Evolutionary conservation across 2,329 filamentous ascomycete species (phyloP), one percentile per base, ranked within the genome.

Genomic region (Pestalotiopsis sp.): DNA sequence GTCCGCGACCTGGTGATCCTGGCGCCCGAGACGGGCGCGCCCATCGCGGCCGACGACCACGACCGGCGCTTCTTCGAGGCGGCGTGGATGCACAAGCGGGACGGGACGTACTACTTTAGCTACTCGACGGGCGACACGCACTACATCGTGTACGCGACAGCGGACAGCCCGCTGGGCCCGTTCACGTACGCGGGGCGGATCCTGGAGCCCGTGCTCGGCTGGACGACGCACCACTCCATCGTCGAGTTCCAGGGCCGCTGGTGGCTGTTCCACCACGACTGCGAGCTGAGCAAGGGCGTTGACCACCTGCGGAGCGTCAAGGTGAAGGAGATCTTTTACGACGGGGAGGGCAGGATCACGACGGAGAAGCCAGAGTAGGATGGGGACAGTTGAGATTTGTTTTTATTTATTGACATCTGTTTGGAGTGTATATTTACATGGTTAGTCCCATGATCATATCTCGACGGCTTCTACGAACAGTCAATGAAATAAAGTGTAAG

Each of bases 171-270:
- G 0, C 80, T 88, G 12, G 92, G 92, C 0, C 92, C 92, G 0
- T 94, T 94, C 74, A 92, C 88, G 1, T 94, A 93, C 71, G 86
- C 84, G 0, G 92, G 92, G 0, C 82, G 88, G 61, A 91, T 95
- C 67, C 78, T 95, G 63, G 91, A 94, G 82, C 92, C 92, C 0
- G 92, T 95, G 4, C 79, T 92, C 31, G 92, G 92, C 1, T 95
- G 92, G 92, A 94, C 92, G 58, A 95, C 92, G 67, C 92, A 94
- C 80, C 92, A 94, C 78, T 92, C 90, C 3, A 91, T 95, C 72
- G 91, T 91, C 11, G 91, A 94, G 82, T 93, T 92, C 75, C n/a
- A 88, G 79, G 90, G 87, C 3, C 87, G 85, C 71, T 94, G 92
- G 88, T 94, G 88, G 79, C 77, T 95, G 68, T 94, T 94, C 78